phyloP scores from a whole-genome alignment of 2,329 filamentous ascomycete species.

The Neonectria magnoliae region DNA sequence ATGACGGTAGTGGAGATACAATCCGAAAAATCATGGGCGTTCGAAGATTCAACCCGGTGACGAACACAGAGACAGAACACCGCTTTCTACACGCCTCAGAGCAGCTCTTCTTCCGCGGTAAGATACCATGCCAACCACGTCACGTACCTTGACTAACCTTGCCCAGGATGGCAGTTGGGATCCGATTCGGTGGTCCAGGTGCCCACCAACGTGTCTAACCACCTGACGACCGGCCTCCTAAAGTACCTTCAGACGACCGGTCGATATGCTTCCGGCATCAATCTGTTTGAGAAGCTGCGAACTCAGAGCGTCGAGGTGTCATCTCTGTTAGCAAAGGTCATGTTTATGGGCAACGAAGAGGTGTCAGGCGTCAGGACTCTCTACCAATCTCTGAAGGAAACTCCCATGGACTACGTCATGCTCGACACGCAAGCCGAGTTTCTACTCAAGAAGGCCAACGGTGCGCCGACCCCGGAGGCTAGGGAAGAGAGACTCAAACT shows the following conservation, averaged over 20 bases:
- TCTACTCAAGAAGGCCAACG: constrained; percentile 81
- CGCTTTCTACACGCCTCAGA: constrained; percentile 95
- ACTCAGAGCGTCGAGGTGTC: constrained; percentile 93
- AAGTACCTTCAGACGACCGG: constrained; percentile 97
- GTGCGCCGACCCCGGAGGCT: constrained; percentile 62
- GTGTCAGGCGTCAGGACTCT: constrained; percentile 92
- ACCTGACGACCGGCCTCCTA: constrained; percentile 90
- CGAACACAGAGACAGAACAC: constrained; percentile 97
- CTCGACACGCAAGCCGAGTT: constrained; percentile 95
- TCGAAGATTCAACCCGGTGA: constrained; percentile 95
- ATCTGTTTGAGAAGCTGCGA: constrained; percentile 95
- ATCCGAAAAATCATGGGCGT: constrained; percentile 99
- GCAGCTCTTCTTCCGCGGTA: constrained; percentile 92
- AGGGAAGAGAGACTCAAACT: constrained; percentile 79
- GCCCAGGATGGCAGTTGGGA: constrained; percentile 87
- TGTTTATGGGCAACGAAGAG: constrained; percentile 95
- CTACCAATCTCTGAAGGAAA: constrained; percentile 86
- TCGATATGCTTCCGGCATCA: constrained; percentile 93
- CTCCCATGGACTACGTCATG: constrained; percentile 97
- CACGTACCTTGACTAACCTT: constrained; percentile 28
- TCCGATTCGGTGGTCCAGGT: constrained; percentile 98
- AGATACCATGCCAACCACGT: constrained; percentile 25
- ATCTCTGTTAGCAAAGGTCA: constrained; percentile 87
- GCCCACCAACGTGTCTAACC: constrained; percentile 95
- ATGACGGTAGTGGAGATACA: constrained; percentile 91